Evolutionary conservation across 2,329 filamentous ascomycete genomes (phyloP).

Genomic region (Aspergillus sp.): DNA sequence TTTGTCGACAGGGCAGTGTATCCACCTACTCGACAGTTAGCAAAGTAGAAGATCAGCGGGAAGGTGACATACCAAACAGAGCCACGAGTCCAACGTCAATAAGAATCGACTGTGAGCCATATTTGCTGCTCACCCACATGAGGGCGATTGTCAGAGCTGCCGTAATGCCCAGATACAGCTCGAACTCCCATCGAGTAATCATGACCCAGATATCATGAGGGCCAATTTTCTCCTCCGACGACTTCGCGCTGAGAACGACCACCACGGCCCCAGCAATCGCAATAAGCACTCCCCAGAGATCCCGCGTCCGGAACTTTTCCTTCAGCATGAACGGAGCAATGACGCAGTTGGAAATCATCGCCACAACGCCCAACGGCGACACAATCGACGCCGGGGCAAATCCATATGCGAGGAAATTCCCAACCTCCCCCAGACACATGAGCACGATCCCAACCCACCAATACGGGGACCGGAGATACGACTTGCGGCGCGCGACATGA

Average conservation of each 20-base stretch:
- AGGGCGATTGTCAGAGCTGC: slow-evolving; percentile 61
- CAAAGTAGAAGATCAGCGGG: slow-evolving; percentile 2
- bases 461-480: slow-evolving; percentile 81
- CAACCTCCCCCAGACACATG: slow-evolving; percentile 86
- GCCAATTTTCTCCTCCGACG: slow-evolving; percentile 80
- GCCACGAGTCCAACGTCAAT: slow-evolving; percentile 91
- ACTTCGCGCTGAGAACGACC: slow-evolving; percentile 83
- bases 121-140: slow-evolving; percentile 72
- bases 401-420: slow-evolving; percentile 94
- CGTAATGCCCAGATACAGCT: slow-evolving; percentile 78
- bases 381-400: slow-evolving; percentile 97
- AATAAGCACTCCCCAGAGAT: slow-evolving; percentile 80
- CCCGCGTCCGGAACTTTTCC: slow-evolving; percentile 73
- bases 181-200: slow-evolving; percentile 80
- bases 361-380: slow-evolving; percentile 91
- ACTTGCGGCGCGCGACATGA: slow-evolving; percentile 44
- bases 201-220: slow-evolving; percentile 83
- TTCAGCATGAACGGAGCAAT: slow-evolving; percentile 92
- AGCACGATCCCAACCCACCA: slow-evolving; percentile 94
- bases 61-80: slow-evolving; percentile 59
- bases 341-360: slow-evolving; percentile 89
- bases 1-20: slow-evolving; percentile 97
- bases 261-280: slow-evolving; percentile 81
- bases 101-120: slow-evolving; percentile 76
- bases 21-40: slow-evolving; percentile 51